Evolutionary conservation across 768 basidiomycete species (phyloP).

Genomic region (Tephrocybe sp.): DNA sequence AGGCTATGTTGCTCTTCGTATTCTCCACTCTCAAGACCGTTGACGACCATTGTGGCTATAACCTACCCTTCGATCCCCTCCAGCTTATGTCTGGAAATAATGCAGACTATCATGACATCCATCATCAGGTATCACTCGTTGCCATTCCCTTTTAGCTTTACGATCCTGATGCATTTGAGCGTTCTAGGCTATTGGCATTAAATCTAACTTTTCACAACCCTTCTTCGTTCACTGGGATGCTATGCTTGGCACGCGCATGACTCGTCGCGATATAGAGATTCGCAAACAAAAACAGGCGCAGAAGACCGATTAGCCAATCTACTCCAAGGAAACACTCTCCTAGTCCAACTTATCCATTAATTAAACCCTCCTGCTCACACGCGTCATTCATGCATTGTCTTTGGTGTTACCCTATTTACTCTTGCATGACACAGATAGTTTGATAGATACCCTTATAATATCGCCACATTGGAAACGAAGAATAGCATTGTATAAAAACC

Average conservation of each 20-base stretch:
- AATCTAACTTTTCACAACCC: conserved; percentile 93
- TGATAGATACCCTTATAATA: conserved; percentile 14
- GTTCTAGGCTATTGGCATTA: conserved; percentile 73
- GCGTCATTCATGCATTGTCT: neutral
- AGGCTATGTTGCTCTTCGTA: conserved; percentile 79
- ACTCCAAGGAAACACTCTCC: neutral
- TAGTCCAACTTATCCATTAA: neutral
- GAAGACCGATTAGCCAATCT: conserved; percentile 25
- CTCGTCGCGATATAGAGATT: conserved; percentile 58
- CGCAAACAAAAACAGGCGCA: conserved; percentile 36
- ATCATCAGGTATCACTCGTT: conserved; percentile 71
- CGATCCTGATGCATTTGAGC: neutral
- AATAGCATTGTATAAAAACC: neutral
- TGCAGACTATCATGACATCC: conserved; percentile 97
- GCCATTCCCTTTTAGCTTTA: neutral
- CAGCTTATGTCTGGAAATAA: conserved; percentile 86
- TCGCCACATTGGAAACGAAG: neutral
- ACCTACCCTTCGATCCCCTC: conserved; percentile 86
- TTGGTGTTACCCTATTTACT: too few species aligned
- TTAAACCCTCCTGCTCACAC: neutral
- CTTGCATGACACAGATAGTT: neutral
- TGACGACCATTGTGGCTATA: conserved; percentile 94
- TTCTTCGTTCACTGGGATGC: conserved; percentile 96
- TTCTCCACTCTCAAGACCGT: conserved; percentile 90
- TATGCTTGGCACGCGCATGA: conserved; percentile 82